A percentile compares a stretch with the other conserved stretches of the same genome.
Conservation (phyloP, 106 monocot species). For the Ottelia alismoides region DNA sequence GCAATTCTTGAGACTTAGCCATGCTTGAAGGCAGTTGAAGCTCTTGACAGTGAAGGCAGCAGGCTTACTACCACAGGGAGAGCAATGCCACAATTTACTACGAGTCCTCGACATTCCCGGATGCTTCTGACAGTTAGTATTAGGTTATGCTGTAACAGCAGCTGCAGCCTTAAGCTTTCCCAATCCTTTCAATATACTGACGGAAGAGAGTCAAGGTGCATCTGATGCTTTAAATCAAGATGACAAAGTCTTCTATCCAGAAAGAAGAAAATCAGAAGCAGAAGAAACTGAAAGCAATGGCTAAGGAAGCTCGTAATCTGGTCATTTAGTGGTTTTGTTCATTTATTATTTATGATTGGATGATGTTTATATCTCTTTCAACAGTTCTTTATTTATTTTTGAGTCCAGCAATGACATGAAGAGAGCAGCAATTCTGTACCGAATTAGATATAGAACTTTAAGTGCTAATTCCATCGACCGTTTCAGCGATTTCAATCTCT, state of each 20-base stretch:
- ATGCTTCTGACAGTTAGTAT: constrained; percentile 68
- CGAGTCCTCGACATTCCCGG: constrained; percentile 87
- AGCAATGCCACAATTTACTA: constrained; percentile 88
- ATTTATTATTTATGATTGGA: no score
- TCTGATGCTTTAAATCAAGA: constrained; percentile 13
- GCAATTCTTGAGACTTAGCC: constrained; percentile 69
- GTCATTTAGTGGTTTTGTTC: no score
- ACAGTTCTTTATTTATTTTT: no score
- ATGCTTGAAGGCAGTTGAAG: constrained; percentile 64
- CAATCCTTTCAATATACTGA: constrained; percentile 52
- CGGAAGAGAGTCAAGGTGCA: constrained; percentile 14
- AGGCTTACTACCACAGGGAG: constrained; percentile 54
- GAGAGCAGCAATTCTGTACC: no score
- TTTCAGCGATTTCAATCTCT: no score
- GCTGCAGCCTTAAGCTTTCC: constrained; percentile 83
- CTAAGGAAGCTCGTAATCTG: constrained; percentile 34
- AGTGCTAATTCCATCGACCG: no score
- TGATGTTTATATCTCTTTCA: no score
- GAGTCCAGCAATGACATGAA: no score
- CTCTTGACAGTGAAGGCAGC: constrained; percentile 51
- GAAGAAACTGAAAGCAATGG: constrained; percentile 37
- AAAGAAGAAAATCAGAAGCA: constrained; percentile 21
- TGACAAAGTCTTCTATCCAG: constrained; percentile 2
- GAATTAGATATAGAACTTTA: no score
- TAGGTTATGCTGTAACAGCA: constrained; percentile 64